These are phyloP conservation scores for Xylaria multiplex DNA, from an alignment of 2,329 filamentous ascomycete species.

Conservation along the genomic window DNA sequence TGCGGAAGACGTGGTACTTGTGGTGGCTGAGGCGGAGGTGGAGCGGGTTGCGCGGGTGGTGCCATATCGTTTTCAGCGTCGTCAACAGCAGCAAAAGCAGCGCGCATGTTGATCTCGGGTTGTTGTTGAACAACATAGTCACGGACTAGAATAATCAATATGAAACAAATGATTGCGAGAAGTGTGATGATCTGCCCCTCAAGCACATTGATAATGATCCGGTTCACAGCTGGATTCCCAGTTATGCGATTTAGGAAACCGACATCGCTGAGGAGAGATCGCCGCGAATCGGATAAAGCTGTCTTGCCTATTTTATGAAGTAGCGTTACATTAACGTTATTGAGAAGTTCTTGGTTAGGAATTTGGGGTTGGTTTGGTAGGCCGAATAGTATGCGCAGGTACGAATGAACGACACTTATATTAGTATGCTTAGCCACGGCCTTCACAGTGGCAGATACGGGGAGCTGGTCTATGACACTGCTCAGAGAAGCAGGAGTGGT, in stretches of 20 bases:
- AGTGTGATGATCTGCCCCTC: constrained; percentile 96
- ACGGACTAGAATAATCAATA: constrained; percentile 93
- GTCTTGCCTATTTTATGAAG: constrained; percentile 38
- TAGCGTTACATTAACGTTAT: constrained; percentile 41
- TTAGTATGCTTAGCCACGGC: constrained; percentile 49
- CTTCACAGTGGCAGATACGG: constrained; percentile 44
- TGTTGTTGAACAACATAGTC: constrained; percentile 99
- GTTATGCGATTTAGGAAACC: constrained; percentile 70
- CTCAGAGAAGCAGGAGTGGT: constrained; percentile 54
- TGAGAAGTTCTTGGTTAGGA: constrained; percentile 35
- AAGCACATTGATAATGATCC: constrained; percentile 80
- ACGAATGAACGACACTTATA: constrained; percentile 48
- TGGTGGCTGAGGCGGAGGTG: not conserved
- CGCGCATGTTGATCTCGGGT: constrained; percentile 86
- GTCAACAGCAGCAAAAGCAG: constrained; percentile 66
- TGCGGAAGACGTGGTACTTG: constrained; percentile 33
- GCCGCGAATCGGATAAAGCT: constrained; percentile 41
- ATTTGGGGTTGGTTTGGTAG: constrained; percentile 35
- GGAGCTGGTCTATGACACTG: constrained; percentile 51
- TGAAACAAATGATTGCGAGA: constrained; percentile 90
- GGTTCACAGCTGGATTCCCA: constrained; percentile 76
- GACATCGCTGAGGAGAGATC: constrained; percentile 67
- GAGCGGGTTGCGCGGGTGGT: constrained; percentile 22
- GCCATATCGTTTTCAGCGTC: constrained; percentile 51
- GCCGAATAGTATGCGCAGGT: constrained; percentile 48